Evolutionary conservation across 1,139 yeast genomes (phyloP).

Genomic region (Yamadazyma atlantica): DNA sequence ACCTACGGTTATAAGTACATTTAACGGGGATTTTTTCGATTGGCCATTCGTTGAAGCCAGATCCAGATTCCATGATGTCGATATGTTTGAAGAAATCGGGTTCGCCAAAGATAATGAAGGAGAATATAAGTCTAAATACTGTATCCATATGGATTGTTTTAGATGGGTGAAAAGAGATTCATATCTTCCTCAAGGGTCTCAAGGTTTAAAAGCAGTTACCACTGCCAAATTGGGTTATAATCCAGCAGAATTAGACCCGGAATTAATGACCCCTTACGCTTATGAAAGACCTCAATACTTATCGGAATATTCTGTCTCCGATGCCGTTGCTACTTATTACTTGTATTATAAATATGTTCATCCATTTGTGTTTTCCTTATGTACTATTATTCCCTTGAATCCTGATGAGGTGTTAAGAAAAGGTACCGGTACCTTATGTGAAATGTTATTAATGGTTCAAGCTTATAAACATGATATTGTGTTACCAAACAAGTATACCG

Average conservation of each 20-base stretch:
- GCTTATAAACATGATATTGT: slow-evolving; percentile 78
- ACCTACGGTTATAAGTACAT: slow-evolving; percentile 96
- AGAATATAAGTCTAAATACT: slow-evolving; percentile 88
- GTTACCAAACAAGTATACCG: slow-evolving; percentile 90
- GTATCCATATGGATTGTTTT: slow-evolving; percentile 97
- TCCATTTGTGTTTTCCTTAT: slow-evolving; percentile 93
- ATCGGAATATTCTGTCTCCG: slow-evolving; percentile 97
- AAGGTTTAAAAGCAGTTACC: slow-evolving; percentile 97
- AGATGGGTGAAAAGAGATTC: slow-evolving; percentile 99
- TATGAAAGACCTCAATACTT: slow-evolving; percentile 87
- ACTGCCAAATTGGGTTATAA: slow-evolving; percentile 94
- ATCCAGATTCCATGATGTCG: slow-evolving; percentile 76
- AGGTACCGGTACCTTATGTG: slow-evolving; percentile 98
- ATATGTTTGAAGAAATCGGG: slow-evolving; percentile 93
- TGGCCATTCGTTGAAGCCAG: slow-evolving; percentile 98
- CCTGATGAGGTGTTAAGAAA: slow-evolving; percentile 96
- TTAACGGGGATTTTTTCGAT: slow-evolving; percentile 97
- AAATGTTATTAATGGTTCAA: slow-evolving; percentile 95
- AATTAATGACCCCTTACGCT: slow-evolving; percentile 97
- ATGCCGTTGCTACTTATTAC: slow-evolving; percentile 98
- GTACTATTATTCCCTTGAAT: slow-evolving; percentile 91
- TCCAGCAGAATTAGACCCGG: slow-evolving; percentile 96
- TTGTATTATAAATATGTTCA: slow-evolving; percentile 95
- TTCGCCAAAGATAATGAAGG: slow-evolving; percentile 88
- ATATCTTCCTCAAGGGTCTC: slow-evolving; percentile 96